phyloP scores from a whole-genome alignment of 768 basidiomycete species.

The Tephrocybe sp. region DNA sequence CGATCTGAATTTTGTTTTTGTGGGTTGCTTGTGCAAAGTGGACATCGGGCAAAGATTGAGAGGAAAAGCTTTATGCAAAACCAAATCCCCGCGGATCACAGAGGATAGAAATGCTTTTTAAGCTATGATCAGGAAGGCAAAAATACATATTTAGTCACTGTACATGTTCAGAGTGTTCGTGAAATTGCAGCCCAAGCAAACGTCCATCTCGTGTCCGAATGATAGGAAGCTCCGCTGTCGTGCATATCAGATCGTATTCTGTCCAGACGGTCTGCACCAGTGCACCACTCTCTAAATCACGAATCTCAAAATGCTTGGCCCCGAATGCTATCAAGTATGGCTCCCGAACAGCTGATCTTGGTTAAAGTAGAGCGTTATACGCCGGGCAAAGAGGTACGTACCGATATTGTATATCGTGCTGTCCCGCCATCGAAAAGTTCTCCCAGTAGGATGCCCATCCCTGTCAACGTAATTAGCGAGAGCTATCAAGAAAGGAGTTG shows the following conservation, averaged over 20 bases:
- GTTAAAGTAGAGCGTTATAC: background rate
- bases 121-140: too few relatives aligned
- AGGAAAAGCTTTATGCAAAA: too few relatives aligned
- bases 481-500: background rate
- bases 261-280: slow-evolving; percentile 73
- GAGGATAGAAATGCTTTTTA: too few relatives aligned
- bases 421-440: slow-evolving; percentile 9
- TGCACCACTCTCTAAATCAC: slow-evolving; percentile 66
- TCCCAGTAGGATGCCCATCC: slow-evolving; percentile 5
- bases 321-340: slow-evolving; percentile 82
- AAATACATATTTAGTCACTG: too few relatives aligned
- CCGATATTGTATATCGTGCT: slow-evolving; percentile 6
- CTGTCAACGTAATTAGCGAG: slow-evolving; percentile 11
- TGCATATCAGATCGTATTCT: slow-evolving; percentile 18
- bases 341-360: slow-evolving; percentile 61
- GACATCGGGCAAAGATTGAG: too few relatives aligned
- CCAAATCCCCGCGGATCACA: too few relatives aligned
- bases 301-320: slow-evolving; percentile 73
- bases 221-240: slow-evolving; percentile 10
- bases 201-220: slow-evolving; percentile 14
- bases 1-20: too few relatives aligned
- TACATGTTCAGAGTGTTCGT: too few relatives aligned
- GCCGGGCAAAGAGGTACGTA: background rate
- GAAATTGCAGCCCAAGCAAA: slow-evolving; percentile 15
- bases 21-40: too few relatives aligned